Evolutionary conservation across 495 filamentous ascomycete species (phyloP).

Genomic region (Aspergillus bertholletiae): DNA sequence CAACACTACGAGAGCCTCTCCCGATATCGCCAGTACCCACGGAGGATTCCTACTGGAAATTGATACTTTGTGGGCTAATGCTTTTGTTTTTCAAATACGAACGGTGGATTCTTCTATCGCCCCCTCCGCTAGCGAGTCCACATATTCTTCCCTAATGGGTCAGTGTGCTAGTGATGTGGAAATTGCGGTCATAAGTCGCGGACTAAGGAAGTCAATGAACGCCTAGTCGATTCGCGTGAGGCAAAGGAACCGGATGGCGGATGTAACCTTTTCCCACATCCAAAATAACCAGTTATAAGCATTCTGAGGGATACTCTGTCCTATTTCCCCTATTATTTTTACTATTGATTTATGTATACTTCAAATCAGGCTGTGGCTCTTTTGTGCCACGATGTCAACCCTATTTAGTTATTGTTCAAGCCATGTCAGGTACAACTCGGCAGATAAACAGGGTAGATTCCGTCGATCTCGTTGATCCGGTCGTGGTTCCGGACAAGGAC

Average conservation of each 20-base stretch:
- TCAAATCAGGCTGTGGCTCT: too few species aligned
- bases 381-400: background rate
- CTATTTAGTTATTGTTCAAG: background rate
- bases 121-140: too few species aligned
- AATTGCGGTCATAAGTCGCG: background rate
- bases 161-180: background rate
- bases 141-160: too few species aligned
- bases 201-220: background rate
- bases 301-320: too few species aligned
- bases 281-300: background rate
- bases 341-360: too few species aligned
- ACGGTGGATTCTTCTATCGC: background rate
- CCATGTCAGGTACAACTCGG: too few species aligned
- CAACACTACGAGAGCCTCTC: too few species aligned
- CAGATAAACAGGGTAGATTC: background rate
- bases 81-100: background rate
- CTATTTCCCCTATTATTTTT: background rate
- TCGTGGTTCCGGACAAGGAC: background rate
- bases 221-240: background rate
- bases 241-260: background rate
- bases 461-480: background rate
- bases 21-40: too few species aligned
- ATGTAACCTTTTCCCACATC: background rate
- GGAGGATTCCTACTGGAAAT: too few species aligned
- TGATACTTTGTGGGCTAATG: too few species aligned